Evolutionary conservation across 1,139 yeast species (phyloP).

Genomic region (Wickerhamomyces sp.): DNA sequence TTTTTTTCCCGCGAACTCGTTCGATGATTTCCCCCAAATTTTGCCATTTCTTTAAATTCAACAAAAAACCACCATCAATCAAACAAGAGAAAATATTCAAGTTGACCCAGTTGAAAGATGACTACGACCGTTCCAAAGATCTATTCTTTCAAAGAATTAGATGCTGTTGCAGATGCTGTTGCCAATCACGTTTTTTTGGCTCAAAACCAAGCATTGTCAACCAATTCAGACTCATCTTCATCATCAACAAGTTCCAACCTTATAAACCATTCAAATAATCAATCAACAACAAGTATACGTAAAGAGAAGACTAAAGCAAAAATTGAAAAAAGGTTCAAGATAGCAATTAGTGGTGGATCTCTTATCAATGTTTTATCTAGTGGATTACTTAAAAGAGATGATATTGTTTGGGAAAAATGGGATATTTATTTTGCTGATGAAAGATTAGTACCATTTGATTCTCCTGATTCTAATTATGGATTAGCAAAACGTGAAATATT

Average conservation of each 20-base stretch:
- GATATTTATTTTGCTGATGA: slow-evolving; percentile 96
- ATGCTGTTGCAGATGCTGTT: slow-evolving; percentile 91
- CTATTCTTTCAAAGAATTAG: slow-evolving; percentile 83
- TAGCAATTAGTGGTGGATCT: slow-evolving; percentile 93
- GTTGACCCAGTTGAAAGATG: slow-evolving; percentile 36
- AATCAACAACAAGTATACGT: slow-evolving; percentile 14
- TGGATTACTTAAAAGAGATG: slow-evolving; percentile 70
- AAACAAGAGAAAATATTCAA: neutral
- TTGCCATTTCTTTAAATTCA: neutral
- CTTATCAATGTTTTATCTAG: slow-evolving; percentile 79
- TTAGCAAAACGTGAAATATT: slow-evolving; percentile 78
- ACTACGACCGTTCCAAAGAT: slow-evolving; percentile 91
- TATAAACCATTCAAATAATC: slow-evolving; percentile 5
- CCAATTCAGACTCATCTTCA: slow-evolving; percentile 13
- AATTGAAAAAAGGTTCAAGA: slow-evolving; percentile 67
- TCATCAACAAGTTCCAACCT: neutral
- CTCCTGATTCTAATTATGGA: slow-evolving; percentile 85
- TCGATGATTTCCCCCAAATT: too few species aligned
- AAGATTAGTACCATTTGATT: slow-evolving; percentile 83
- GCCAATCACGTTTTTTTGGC: slow-evolving; percentile 83
- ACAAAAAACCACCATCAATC: neutral
- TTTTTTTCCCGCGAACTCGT: too few species aligned
- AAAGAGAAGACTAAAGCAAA: slow-evolving; percentile 27
- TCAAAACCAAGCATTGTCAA: slow-evolving; percentile 47
- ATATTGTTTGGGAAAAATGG: slow-evolving; percentile 91